Base-by-base conservation (phyloP, 768 basidiomycete genomes). In the Mrakia hoshinonis region DNA sequence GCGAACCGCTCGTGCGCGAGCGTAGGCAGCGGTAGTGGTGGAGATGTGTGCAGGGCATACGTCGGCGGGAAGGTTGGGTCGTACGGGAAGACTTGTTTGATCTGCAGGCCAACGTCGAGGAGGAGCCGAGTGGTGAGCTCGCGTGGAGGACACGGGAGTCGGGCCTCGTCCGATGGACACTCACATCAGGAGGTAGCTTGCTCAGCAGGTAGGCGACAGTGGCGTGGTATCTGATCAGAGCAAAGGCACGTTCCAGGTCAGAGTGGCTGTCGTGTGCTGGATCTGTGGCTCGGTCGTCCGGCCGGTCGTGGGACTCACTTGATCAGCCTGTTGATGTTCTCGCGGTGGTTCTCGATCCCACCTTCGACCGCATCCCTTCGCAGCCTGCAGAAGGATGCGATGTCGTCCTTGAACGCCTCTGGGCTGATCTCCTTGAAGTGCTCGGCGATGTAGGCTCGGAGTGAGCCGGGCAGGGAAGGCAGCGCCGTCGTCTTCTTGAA, bases 131-230 rank as follows among this genome's bases (percentile, higher is more conserved):
- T 64, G 34, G n/a, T n/a, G 51, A 46, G n/a, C 24, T 58, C 10
- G 49, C 7, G 24, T 20, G 22, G 15, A 70, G 38, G 22, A 72
- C 43, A 39, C 20, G n/a, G 38, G n/a, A 1, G 34, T 2, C 15
- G 11, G 55, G 24, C 48, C 34, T 7, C 29, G 36, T 58, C 61
- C 64, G 26, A 52, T 70, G 70, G 43, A 36, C 69, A 87, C 82
- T 38, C 48, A 85, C 94, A 79, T 95, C 87, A 9, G 84, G 80
- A 2, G 95, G 94, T 9, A 98, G 81, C 77, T 97, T 97, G 15
- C 87, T 86, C 73, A 90, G 79, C 39, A 93, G 85, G 73, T 89
- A 92, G 0, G 87, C 82, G 47, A 97, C 85, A 77, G 95, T 94
- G 4, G 92, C 90, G 75, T 96, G 90, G 78, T 98, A 98, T 55